Evolutionary conservation across 768 basidiomycete genomes (phyloP).

Genomic region (Pisolithus marmoratus): DNA sequence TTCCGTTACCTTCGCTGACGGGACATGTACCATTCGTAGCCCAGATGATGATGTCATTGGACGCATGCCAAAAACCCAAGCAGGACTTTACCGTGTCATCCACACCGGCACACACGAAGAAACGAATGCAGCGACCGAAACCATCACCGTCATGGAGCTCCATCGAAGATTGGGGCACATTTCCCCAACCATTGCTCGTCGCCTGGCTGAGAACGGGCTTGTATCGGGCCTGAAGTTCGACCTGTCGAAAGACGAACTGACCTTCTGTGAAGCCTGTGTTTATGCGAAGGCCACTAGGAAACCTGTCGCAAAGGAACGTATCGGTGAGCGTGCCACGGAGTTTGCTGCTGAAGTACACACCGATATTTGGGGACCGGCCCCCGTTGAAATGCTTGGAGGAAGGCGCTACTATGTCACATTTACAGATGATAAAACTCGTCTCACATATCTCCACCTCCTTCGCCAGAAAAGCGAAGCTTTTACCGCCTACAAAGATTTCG

Average conservation of each 20-base stretch:
- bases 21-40: not conserved
- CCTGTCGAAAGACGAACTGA: constrained; percentile 1
- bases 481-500: constrained; percentile 3
- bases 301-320: constrained; percentile 17
- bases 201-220: constrained; percentile 23
- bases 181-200: constrained; percentile 8
- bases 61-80: not conserved
- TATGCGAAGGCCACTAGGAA: constrained; percentile 21
- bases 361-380: constrained; percentile 6
- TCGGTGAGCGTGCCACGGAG: not conserved
- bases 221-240: constrained; percentile 26
- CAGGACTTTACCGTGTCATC: not conserved
- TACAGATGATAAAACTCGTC: constrained; percentile 4
- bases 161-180: not conserved
- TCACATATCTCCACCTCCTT: not conserved
- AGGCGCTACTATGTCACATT: constrained; percentile 5
- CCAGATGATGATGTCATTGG: not conserved
- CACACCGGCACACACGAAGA: not conserved
- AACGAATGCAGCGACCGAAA: not conserved
- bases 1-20: not conserved
- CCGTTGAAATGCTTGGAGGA: not conserved
- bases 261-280: constrained; percentile 23
- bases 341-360: constrained; percentile 1
- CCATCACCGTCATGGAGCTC: not conserved
- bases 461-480: constrained; percentile 6